phyloP scores from a whole-genome alignment of 2,329 filamentous ascomycete species.

The Penicillium sp. region DNA sequence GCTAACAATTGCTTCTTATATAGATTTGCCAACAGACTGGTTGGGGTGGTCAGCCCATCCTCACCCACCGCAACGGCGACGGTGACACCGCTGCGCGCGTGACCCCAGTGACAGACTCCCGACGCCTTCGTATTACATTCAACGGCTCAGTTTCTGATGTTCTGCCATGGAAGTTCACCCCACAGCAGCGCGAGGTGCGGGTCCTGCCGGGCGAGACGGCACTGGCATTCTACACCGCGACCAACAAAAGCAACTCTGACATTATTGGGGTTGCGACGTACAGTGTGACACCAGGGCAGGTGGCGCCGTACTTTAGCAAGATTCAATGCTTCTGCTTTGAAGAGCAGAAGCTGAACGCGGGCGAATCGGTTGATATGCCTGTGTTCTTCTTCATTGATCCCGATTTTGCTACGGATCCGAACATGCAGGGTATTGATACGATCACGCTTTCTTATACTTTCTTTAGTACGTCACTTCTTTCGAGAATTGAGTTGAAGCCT shows the following conservation, averaged over 20 bases:
- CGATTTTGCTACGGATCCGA: slow-evolving; percentile 85
- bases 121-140: slow-evolving; percentile 92
- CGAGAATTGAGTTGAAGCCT: neutral
- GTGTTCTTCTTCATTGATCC: slow-evolving; percentile 99
- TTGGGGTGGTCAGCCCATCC: slow-evolving; percentile 90
- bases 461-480: slow-evolving; percentile 68
- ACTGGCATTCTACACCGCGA: slow-evolving; percentile 95
- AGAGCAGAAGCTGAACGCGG: slow-evolving; percentile 88
- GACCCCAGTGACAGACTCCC: slow-evolving; percentile 73
- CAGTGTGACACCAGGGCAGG: slow-evolving; percentile 91
- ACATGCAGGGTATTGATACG: slow-evolving; percentile 91
- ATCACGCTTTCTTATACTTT: slow-evolving; percentile 97
- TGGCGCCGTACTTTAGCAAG: slow-evolving; percentile 97
- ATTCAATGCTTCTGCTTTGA: slow-evolving; percentile 99
- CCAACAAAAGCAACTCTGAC: slow-evolving; percentile 83
- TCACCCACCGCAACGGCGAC: slow-evolving; percentile 67
- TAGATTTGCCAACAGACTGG: slow-evolving; percentile 56
- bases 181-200: slow-evolving; percentile 93
- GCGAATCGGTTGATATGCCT: slow-evolving; percentile 98
- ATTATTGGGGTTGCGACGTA: slow-evolving; percentile 99
- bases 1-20: neutral
- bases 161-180: slow-evolving; percentile 94
- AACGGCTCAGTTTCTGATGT: slow-evolving; percentile 93
- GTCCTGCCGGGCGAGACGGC: slow-evolving; percentile 96
- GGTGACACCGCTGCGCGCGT: slow-evolving; percentile 73